Conservation (phyloP, 805 yeast species). For the Metschnikowia orientalis region DNA sequence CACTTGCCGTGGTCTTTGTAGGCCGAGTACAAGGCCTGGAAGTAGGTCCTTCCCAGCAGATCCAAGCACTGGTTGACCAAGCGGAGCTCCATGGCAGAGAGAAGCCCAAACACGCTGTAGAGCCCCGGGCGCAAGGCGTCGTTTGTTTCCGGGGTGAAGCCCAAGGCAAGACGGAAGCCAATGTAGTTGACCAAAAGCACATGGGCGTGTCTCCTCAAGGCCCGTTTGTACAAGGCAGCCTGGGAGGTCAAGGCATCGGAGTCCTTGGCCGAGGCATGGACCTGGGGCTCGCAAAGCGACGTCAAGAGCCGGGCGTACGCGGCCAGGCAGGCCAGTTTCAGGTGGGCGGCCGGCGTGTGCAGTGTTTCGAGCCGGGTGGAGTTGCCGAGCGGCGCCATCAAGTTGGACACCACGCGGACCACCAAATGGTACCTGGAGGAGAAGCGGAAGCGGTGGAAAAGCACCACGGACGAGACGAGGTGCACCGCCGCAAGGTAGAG, state of each 20-base stretch:
- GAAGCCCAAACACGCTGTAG: conserved; percentile 60
- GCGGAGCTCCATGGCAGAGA: conserved; percentile 63
- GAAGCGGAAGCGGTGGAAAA: conserved; percentile 66
- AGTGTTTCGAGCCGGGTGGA: no score
- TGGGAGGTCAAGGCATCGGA: conserved; percentile 48
- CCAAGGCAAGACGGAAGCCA: conserved; percentile 44
- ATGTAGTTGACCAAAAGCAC: conserved; percentile 57
- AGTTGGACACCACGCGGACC: conserved; percentile 42
- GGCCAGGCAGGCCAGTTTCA: conserved; percentile 27
- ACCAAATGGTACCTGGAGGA: conserved; percentile 71
- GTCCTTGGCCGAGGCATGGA: conserved; percentile 24
- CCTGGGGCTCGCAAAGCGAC: conserved; percentile 71
- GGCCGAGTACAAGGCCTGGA: conserved; percentile 62
- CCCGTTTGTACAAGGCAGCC: conserved; percentile 49
- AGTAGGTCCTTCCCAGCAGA: conserved; percentile 60
- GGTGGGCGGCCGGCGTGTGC: conserved; percentile 1
- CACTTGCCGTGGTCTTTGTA: conserved; percentile 79
- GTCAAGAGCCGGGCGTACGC: conserved; percentile 55
- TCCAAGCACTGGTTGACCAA: conserved; percentile 64
- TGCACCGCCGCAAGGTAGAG: conserved; percentile 41
- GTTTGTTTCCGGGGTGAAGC: conserved; percentile 45
- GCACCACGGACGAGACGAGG: conserved; percentile 54
- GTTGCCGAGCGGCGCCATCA: conserved; percentile 42
- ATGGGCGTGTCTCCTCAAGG: conserved; percentile 62
- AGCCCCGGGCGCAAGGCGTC: conserved; percentile 51